Evolutionary conservation across 73 alveolate species (phyloP), one percentile per base, ranked within the genome.

Genomic region (Tetrahymena malaccensis): DNA sequence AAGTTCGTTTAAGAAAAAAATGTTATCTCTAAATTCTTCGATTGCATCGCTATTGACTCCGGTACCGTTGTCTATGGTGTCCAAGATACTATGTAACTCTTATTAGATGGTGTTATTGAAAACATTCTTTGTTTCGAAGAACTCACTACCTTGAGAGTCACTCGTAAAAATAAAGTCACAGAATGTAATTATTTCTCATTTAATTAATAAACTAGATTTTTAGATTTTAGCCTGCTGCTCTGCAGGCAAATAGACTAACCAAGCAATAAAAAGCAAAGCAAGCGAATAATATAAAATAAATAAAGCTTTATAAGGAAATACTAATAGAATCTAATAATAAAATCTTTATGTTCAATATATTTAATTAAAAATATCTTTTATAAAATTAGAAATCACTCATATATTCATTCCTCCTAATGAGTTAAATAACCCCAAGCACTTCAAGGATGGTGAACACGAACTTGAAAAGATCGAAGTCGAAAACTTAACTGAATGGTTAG

Each of bases 41-140:
- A 99, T 94, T 99, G 98, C 94, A 98, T 99, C 85, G 99, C 99
- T 25, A 97, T 96, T 84, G 99, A 98, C 94, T 97, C 99, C n/a
- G 99, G 99, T 55, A 98, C 97, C 97, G 97, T 98, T 93, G 99
- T 98, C 70, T 99, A 98, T 95, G 99, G 99, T 94, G 99, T 99
- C 70, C 97, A 98, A 85, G 99, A 99, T 94, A 99, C 99, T 35
- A 98, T 99, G 99, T 96, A 98, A 94, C 99, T 99, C n/a, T 98
- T 99, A 43, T 99, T 97, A 96, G 97, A 97, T 35, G 99, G 99
- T 33, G 99, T 99, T 96, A 96, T 98, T 33, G 99, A 99, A 94
- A 93, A 97, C 57, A 84, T 99, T 85, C 94, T 99, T 94, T 96
- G 99, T 85, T 99, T 97, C 97, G 99, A 99, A 95, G 97, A 97